A percentile compares a stretch with the other conserved stretches of the same genome.
These are phyloP conservation scores for Saccharomycopsis babjevae DNA, from an alignment of 805 yeast species.

Conservation along the genomic window DNA sequence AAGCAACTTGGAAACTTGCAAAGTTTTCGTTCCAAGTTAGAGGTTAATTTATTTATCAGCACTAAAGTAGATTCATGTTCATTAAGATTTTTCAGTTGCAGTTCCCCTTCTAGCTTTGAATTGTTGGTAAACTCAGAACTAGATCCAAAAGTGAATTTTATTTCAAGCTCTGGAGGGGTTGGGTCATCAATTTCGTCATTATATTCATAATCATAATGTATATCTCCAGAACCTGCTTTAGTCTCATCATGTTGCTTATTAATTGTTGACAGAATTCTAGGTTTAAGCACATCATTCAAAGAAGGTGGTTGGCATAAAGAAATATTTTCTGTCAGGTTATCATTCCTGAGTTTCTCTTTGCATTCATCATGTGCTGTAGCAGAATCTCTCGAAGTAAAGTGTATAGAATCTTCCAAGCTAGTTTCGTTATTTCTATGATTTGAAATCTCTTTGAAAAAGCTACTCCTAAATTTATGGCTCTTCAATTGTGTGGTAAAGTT, in stretches of 20 bases:
- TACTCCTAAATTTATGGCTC: background rate
- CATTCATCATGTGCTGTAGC: background rate
- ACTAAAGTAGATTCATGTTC: background rate
- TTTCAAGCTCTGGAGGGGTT: slow-evolving; percentile 8
- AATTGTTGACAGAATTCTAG: background rate
- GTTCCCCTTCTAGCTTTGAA: background rate
- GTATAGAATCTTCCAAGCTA: too few species aligned
- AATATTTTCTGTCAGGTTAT: background rate
- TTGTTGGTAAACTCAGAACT: background rate
- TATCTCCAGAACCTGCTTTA: slow-evolving; percentile 2
- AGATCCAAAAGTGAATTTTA: background rate
- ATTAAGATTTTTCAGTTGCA: background rate
- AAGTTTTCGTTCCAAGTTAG: slow-evolving; percentile 27
- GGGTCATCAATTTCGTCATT: slow-evolving; percentile 14
- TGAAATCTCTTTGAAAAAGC: background rate
- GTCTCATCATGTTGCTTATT: background rate
- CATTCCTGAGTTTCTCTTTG: background rate
- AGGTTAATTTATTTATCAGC: background rate
- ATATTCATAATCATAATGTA: slow-evolving; percentile 7
- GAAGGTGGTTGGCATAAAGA: background rate
- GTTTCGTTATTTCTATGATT: too few species aligned
- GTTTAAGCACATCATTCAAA: background rate
- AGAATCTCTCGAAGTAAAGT: too few species aligned
- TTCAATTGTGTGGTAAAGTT: background rate
- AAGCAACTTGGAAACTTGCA: slow-evolving; percentile 34